Evolutionary conservation across 1,284 basidiomycete species (phyloP), one percentile per base, ranked within the genome.

Genomic region (Paramarasmius palmivorus): DNA sequence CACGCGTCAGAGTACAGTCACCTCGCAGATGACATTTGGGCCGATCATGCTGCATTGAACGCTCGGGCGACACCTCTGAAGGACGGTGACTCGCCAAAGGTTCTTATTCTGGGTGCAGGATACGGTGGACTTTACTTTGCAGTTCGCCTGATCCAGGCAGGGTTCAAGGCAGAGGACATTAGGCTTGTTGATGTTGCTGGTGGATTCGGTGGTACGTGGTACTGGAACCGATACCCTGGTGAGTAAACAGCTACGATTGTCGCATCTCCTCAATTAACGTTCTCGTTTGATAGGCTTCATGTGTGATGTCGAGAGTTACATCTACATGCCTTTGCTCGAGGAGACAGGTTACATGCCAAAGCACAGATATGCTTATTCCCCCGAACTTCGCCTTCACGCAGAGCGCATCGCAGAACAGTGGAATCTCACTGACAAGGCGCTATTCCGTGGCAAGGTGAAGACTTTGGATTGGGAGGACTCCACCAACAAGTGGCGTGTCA

Each of bases 201-300:
- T 9, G 61, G 61, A 2, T 60, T 38, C n/a, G 61, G 61, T 1
- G 61, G 61, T 3, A 57, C 61, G 6, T 62, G 61, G 61, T 62
- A 60, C 20, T 62, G 59, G 61, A 62, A 62, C 38, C 40, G 60
- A 12, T 61, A 58, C 37, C 58, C 59, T 2, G 58, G 60, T 19
- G 58, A 60, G 55, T 61, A 58, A 52, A 46, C 22, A 57, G 39
- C 22, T 5, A 20, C n/a, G 22, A 23, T 19, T 10, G 32, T 17
- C 15, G 32, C n/a, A n/a, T n/a, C n/a, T n/a, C 17, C 5, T 15
- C 22, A 2, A 3, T 44, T 9, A 35, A 12, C 2, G 15, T 39
- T 39, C 10, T 22, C 32, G 3, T 10, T n/a, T 7, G 6, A 22
- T n/a, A 23, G 17, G 20, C 17, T 14, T 12, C 19, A 39, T 22